A percentile compares a stretch with the other conserved stretches of the same genome.
Evolutionary conservation across 495 filamentous ascomycete genomes (phyloP).

Genomic region (Trichoderma asperelloides): DNA sequence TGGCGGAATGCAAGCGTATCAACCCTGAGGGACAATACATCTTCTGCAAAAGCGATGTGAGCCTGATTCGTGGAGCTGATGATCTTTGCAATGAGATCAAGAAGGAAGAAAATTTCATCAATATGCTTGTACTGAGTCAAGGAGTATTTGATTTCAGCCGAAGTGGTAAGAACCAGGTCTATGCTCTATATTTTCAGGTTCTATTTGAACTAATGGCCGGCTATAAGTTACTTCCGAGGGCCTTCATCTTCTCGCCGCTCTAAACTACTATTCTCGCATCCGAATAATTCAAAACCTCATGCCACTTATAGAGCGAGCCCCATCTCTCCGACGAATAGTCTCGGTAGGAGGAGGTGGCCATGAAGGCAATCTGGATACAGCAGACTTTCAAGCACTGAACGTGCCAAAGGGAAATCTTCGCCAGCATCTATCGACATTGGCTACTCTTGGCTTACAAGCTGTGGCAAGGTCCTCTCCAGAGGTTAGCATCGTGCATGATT

Average conservation of each 20-base stretch:
- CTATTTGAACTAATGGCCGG: not conserved
- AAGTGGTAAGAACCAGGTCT: slow-evolving; percentile 15
- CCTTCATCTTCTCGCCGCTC: slow-evolving; percentile 42
- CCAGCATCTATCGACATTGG: slow-evolving; percentile 40
- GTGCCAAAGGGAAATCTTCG: slow-evolving; percentile 22
- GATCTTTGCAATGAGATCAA: slow-evolving; percentile 48
- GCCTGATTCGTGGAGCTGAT: slow-evolving; percentile 52
- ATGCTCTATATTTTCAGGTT: not conserved
- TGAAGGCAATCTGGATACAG: slow-evolving; percentile 41
- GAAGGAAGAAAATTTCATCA: slow-evolving; percentile 44
- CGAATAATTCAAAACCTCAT: slow-evolving; percentile 57
- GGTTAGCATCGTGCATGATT: slow-evolving; percentile 51
- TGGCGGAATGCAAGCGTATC: slow-evolving; percentile 32
- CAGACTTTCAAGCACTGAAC: slow-evolving; percentile 36
- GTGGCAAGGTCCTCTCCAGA: slow-evolving; percentile 37
- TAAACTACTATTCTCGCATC: slow-evolving; percentile 54
- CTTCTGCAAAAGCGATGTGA: slow-evolving; percentile 50
- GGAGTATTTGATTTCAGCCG: slow-evolving; percentile 31
- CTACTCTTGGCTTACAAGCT: slow-evolving; percentile 42
- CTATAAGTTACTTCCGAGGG: slow-evolving; percentile 47
- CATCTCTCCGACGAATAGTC: slow-evolving; percentile 48
- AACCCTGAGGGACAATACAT: slow-evolving; percentile 42
- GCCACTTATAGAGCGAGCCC: slow-evolving; percentile 42
- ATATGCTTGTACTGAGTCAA: slow-evolving; percentile 51
- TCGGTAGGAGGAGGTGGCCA: slow-evolving; percentile 41